phyloP scores from a whole-genome alignment of 1,284 basidiomycete genomes.

The Pseudozyma sp. region DNA sequence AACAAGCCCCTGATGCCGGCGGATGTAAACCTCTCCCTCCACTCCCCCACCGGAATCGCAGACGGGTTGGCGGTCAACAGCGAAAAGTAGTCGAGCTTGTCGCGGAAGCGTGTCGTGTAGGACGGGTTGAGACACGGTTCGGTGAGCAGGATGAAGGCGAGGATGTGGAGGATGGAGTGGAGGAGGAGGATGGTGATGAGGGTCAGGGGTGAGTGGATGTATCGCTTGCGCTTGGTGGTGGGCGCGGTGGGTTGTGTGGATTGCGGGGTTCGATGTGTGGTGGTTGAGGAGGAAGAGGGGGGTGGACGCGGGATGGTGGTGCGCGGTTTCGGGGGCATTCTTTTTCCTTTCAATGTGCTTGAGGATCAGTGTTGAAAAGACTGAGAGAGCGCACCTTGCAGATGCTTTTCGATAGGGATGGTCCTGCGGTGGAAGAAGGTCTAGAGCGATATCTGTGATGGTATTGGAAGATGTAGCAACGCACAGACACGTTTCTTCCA shows the following conservation, averaged over 20 bases:
- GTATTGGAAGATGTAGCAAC: too few species aligned
- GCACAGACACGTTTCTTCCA: too few species aligned
- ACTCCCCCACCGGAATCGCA: not conserved
- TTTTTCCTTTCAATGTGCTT: not conserved
- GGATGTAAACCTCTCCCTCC: constrained; percentile 11
- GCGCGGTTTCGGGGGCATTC: constrained; percentile 26
- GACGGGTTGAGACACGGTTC: constrained; percentile 36
- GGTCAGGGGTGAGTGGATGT: constrained; percentile 4
- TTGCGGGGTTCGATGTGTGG: not conserved
- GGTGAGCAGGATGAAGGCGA: constrained; percentile 31
- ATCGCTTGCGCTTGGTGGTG: constrained; percentile 4
- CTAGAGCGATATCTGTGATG: too few species aligned
- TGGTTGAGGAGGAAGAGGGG: not conserved
- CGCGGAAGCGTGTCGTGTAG: not conserved
- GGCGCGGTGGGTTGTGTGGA: not conserved
- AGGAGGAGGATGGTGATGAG: constrained; percentile 13
- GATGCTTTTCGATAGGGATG: too few species aligned
- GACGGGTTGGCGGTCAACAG: not conserved
- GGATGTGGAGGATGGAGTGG: constrained; percentile 8
- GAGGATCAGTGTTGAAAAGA: too few species aligned
- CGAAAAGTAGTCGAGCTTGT: constrained; percentile 19
- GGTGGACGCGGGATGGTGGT: constrained; percentile 1
- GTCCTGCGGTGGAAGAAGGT: too few species aligned
- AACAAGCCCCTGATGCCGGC: constrained; percentile 20
- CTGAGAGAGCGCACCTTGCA: too few species aligned